These are phyloP conservation scores for Candida michaelii DNA, from an alignment of 805 yeast species.

Conservation along the genomic window DNA sequence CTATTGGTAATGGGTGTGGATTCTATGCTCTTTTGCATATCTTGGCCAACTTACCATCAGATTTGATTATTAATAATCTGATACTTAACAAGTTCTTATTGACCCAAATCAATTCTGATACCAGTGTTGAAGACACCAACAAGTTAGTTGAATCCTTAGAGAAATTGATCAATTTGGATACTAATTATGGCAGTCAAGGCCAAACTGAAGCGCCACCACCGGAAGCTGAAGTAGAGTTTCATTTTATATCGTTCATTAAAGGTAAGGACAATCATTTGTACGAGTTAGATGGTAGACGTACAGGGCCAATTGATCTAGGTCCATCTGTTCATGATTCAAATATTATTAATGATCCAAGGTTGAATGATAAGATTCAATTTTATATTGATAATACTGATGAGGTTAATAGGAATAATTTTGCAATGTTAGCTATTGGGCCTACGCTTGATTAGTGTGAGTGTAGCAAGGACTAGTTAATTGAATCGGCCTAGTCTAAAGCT, in stretches of 20 bases:
- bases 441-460: constrained; percentile 33
- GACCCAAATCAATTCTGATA: constrained; percentile 6
- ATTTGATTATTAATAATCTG: constrained; percentile 43
- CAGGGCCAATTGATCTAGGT: constrained; percentile 69
- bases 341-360: constrained; percentile 50
- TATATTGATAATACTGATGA: constrained; percentile 68
- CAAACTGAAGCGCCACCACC: constrained; percentile 69
- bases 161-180: constrained; percentile 38
- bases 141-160: constrained; percentile 48
- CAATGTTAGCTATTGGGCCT: constrained; percentile 78
- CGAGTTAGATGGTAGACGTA: constrained; percentile 87
- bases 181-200: constrained; percentile 50
- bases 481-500: no score
- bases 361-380: constrained; percentile 57
- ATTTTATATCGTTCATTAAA: constrained; percentile 74
- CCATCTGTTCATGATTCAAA: constrained; percentile 40
- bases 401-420: constrained; percentile 60
- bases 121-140: constrained; percentile 36
- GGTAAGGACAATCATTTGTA: constrained; percentile 57
- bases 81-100: constrained; percentile 22
- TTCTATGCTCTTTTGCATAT: constrained; percentile 80
- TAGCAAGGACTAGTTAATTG: no score
- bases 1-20: constrained; percentile 89
- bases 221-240: constrained; percentile 54
- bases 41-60: constrained; percentile 46